Evolutionary conservation across 495 filamentous ascomycete species (phyloP).

Genomic region (Daldinia bambusicola): DNA sequence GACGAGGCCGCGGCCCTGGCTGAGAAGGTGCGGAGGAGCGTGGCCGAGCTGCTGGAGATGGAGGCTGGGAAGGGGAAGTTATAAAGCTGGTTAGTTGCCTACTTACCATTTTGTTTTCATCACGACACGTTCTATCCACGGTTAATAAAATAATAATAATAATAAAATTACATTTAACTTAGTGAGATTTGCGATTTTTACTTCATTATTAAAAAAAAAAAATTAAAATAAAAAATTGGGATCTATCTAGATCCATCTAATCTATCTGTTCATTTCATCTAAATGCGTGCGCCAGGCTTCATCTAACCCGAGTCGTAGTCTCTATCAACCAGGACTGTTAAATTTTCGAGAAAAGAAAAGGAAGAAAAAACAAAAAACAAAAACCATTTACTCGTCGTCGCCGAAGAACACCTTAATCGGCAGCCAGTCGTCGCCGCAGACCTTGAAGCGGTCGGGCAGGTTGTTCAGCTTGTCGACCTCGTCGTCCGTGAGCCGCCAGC

Average conservation of each 20-base stretch:
- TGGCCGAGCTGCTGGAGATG: slow-evolving; percentile 64
- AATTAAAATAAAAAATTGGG: too few species aligned
- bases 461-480: slow-evolving; percentile 71
- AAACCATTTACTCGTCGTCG: slow-evolving; percentile 82
- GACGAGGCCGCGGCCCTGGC: slow-evolving; percentile 78
- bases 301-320: slow-evolving; percentile 1
- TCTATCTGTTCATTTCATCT: slow-evolving; percentile 18
- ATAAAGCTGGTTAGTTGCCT: slow-evolving; percentile 10
- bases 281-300: slow-evolving; percentile 23
- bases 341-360: neutral
- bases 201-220: slow-evolving; percentile 30
- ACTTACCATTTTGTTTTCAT: neutral
- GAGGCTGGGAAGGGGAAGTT: slow-evolving; percentile 54
- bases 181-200: slow-evolving; percentile 7
- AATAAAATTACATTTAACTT: too few species aligned
- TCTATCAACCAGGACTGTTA: neutral
- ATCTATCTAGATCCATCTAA: slow-evolving; percentile 21
- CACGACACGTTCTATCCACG: neutral
- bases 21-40: slow-evolving; percentile 65
- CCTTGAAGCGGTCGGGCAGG: slow-evolving; percentile 77
- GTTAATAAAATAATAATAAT: neutral
- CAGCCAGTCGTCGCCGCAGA: slow-evolving; percentile 75
- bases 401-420: slow-evolving; percentile 88
- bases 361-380: neutral
- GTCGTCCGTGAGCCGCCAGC: slow-evolving; percentile 71